phyloP scores from a whole-genome alignment of 306 rosid genomes.

The Ormosia emarginata region DNA sequence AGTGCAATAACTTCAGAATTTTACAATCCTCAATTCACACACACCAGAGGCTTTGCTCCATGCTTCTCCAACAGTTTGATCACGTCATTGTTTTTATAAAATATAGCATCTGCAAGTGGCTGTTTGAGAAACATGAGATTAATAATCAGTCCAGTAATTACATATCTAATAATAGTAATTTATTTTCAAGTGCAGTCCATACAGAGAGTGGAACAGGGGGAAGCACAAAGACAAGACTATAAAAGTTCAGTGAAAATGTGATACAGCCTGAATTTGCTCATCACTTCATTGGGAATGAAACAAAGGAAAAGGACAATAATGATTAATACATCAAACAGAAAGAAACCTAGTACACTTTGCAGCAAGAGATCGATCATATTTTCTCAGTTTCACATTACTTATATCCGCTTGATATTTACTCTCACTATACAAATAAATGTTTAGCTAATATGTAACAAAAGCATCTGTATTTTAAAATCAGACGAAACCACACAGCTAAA shows the following conservation, averaged over 20 bases:
- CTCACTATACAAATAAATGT: background rate
- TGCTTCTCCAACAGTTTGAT: slow-evolving; percentile 80
- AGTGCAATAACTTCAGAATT: slow-evolving; percentile 30
- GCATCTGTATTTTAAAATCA: background rate
- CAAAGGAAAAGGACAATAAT: background rate
- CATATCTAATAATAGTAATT: background rate
- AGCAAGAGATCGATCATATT: background rate
- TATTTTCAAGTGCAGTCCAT: background rate
- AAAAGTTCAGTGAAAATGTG: background rate
- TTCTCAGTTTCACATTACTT: background rate
- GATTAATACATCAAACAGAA: background rate
- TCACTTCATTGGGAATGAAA: background rate
- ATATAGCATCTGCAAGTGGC: slow-evolving; percentile 94
- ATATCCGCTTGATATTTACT: background rate
- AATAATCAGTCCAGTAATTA: slow-evolving; percentile 9
- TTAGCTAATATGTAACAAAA: background rate
- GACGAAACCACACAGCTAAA: background rate
- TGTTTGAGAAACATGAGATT: slow-evolving; percentile 35
- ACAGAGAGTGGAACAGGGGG: slow-evolving; percentile 4
- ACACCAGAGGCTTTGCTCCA: slow-evolving; percentile 89
- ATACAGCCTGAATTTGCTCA: background rate
- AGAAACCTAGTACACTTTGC: background rate
- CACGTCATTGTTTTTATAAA: slow-evolving; percentile 64
- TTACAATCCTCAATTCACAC: slow-evolving; percentile 27
- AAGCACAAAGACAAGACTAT: background rate